Evolutionary conservation across 1,284 basidiomycete genomes (phyloP).

Genomic region (Ceratobasidium sp.): DNA sequence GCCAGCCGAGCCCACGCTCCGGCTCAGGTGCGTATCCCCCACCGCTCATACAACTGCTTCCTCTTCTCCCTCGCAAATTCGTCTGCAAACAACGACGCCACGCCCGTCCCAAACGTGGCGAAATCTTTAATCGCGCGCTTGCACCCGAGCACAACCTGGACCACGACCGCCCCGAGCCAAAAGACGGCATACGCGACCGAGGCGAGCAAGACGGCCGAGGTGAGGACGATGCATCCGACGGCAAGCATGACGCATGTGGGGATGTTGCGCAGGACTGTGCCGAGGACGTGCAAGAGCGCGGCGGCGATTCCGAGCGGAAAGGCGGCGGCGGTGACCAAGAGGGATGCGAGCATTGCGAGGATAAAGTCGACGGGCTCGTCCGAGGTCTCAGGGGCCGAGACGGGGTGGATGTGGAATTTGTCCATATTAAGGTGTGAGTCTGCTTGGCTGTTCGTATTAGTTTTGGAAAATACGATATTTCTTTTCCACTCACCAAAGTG

Average conservation of each 20-base stretch:
- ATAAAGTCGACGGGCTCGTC: constrained; percentile 31
- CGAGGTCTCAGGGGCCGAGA: neutral
- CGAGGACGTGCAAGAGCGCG: constrained; percentile 29
- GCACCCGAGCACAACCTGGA: neutral
- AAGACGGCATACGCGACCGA: constrained; percentile 11
- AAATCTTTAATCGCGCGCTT: neutral
- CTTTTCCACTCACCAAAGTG: neutral
- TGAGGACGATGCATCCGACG: constrained; percentile 20
- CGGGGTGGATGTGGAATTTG: constrained; percentile 10
- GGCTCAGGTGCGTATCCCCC: constrained; percentile 8
- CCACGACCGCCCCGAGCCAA: neutral
- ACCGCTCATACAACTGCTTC: constrained; percentile 19
- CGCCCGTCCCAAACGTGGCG: constrained; percentile 14
- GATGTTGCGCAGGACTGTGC: constrained; percentile 29
- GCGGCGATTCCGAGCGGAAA: constrained; percentile 31
- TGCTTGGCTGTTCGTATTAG: neutral
- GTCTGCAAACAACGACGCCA: constrained; percentile 36
- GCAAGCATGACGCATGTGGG: constrained; percentile 26
- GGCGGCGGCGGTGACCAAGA: constrained; percentile 5
- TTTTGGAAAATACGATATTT: too few relatives aligned
- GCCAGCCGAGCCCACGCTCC: neutral
- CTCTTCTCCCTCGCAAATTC: constrained; percentile 19
- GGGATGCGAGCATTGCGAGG: constrained; percentile 23
- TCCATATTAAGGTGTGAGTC: neutral
- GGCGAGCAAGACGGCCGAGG: constrained; percentile 30